These are phyloP conservation scores for Stromatinia cepivora DNA, from an alignment of 2,329 filamentous ascomycete genomes.

Conservation along the genomic window DNA sequence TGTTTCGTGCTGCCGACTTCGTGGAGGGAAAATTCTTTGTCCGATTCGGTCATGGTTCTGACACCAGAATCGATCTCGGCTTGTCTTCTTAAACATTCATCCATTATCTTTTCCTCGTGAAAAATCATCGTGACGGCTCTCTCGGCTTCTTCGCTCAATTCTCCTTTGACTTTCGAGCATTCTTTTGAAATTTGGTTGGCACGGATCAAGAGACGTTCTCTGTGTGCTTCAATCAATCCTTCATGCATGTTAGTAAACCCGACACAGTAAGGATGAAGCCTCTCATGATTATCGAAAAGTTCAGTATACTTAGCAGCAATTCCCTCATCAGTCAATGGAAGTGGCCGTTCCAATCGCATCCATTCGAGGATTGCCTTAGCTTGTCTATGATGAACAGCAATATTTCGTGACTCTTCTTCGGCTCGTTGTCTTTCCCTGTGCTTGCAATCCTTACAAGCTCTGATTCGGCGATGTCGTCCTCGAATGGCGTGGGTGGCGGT, in stretches of 20 bases:
- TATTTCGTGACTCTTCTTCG: not conserved
- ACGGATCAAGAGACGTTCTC: accelerated
- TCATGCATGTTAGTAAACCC: constrained; percentile 1
- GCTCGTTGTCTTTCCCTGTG: not conserved
- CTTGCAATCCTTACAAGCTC: not conserved
- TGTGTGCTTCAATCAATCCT: not conserved
- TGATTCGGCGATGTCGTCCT: constrained; percentile 1
- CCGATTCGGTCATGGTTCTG: not conserved
- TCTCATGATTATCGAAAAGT: not conserved
- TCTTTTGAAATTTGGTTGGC: accelerated
- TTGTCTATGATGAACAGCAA: not conserved
- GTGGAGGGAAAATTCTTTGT: not conserved
- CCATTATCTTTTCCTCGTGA: not conserved
- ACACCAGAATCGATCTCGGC: constrained; percentile 6
- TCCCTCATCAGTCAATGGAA: not conserved
- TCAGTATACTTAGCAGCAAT: not conserved
- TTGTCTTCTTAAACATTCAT: constrained; percentile 3
- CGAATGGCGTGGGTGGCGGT: not conserved
- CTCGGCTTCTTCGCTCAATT: not conserved
- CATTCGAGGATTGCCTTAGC: constrained; percentile 9
- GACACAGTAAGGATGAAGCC: constrained; percentile 10
- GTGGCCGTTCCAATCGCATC: not conserved
- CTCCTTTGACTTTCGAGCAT: too few relatives aligned
- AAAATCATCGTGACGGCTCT: accelerated
- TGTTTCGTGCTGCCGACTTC: accelerated